These are phyloP conservation scores for Gonium pectorale DNA, from an alignment of 139 green algal genomes.

Conservation along the genomic window DNA sequence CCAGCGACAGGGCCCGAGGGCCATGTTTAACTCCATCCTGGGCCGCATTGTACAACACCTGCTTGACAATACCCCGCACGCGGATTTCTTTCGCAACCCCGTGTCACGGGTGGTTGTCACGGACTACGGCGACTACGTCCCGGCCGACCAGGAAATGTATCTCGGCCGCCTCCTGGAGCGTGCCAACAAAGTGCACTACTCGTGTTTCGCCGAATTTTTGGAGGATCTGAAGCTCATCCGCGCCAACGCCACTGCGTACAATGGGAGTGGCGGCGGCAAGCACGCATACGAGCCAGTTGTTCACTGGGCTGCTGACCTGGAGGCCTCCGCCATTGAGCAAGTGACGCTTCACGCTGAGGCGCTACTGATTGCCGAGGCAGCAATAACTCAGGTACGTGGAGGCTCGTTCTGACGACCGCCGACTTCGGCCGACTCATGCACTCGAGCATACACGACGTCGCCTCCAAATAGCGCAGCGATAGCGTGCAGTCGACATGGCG, in stretches of 20 bases:
- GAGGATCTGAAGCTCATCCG: conserved; percentile 18
- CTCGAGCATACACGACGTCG: no score
- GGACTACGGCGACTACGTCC: conserved; percentile 35
- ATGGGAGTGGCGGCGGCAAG: conserved; percentile 24
- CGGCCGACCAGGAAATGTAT: conserved; percentile 1
- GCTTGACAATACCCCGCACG: not conserved
- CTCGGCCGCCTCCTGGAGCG: conserved; percentile 4
- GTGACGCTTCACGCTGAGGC: no score
- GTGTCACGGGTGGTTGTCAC: not conserved
- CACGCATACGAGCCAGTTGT: conserved; percentile 42
- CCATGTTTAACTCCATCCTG: not conserved
- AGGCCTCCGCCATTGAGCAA: not conserved
- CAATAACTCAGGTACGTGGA: no score
- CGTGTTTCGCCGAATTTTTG: not conserved
- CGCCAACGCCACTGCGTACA: conserved; percentile 41
- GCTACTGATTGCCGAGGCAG: no score
- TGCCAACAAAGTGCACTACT: not conserved
- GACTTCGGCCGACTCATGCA: no score
- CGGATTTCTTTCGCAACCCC: conserved; percentile 17
- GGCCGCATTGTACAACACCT: not conserved
- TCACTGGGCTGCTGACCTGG: conserved; percentile 21
- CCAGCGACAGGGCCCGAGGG: no score
- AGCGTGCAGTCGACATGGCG: no score
- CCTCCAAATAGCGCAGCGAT: no score
- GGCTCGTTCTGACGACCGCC: no score